Evolutionary conservation across 345 rosid species (phyloP).

Genomic region (Boechera divaricarpa): DNA sequence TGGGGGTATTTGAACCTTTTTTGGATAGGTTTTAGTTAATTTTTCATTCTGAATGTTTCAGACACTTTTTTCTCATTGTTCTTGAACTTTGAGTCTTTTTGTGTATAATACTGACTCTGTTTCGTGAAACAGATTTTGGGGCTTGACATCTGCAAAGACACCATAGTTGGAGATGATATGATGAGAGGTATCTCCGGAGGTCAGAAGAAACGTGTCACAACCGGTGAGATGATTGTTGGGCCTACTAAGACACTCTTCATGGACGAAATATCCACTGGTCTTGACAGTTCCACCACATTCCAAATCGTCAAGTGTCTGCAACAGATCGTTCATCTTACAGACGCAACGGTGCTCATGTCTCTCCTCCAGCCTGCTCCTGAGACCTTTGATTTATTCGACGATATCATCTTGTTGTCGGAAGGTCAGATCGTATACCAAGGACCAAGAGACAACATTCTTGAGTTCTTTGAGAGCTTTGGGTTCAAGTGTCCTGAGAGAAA

Average conservation of each 20-base stretch:
- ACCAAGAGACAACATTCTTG: constrained; percentile 55
- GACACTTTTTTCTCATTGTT: background rate
- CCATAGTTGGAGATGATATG: background rate
- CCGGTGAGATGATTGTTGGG: constrained; percentile 79
- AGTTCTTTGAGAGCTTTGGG: constrained; percentile 69
- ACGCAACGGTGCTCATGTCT: constrained; percentile 60
- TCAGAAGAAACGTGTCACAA: constrained; percentile 29
- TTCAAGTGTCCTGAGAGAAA: constrained; percentile 74
- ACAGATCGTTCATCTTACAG: constrained; percentile 66
- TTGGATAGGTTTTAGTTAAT: too few species aligned
- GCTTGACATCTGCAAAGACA: background rate
- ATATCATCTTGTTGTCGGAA: constrained; percentile 65
- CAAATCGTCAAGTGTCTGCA: constrained; percentile 69
- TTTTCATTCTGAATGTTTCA: too few species aligned
- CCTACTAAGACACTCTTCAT: constrained; percentile 72
- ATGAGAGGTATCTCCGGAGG: constrained; percentile 1
- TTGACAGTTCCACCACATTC: constrained; percentile 78
- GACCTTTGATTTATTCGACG: constrained; percentile 75
- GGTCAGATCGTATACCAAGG: constrained; percentile 78
- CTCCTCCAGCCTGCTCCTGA: constrained; percentile 89
- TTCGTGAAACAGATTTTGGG: background rate
- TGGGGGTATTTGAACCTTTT: too few species aligned
- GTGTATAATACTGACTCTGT: background rate
- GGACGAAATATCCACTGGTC: constrained; percentile 83
- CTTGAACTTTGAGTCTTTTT: background rate